A percentile compares a stretch with the other conserved stretches of the same genome.
These are phyloP conservation scores for Hippophae gyantsensis DNA, from an alignment of 306 rosid species.

Conservation along the genomic window DNA sequence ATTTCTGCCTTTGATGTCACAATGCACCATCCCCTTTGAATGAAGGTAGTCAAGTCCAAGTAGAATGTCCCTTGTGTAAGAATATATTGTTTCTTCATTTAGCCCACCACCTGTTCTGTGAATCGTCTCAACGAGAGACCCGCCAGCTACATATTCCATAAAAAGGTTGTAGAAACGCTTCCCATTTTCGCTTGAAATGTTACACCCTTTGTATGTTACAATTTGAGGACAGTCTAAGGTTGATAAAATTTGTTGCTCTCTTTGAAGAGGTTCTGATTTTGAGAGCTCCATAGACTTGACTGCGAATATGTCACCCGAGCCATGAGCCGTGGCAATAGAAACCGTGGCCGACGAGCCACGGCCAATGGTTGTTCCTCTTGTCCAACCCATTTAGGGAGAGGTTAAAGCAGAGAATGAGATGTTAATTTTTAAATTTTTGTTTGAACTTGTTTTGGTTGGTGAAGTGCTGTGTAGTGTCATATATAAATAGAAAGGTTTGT, in stretches of 20 bases:
- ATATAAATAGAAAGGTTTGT: not conserved
- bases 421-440: constrained; percentile 8
- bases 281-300: constrained; percentile 53
- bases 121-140: constrained; percentile 43
- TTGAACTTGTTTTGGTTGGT: not conserved
- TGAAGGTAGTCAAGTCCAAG: constrained; percentile 56
- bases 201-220: constrained; percentile 47
- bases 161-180: constrained; percentile 39
- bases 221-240: constrained; percentile 38
- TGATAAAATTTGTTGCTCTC: constrained; percentile 50
- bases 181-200: constrained; percentile 52
- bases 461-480: not conserved
- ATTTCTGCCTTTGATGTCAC: constrained; percentile 71
- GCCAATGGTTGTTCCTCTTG: constrained; percentile 54
- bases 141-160: constrained; percentile 65
- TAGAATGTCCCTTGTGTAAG: constrained; percentile 45
- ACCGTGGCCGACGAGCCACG: constrained; percentile 79
- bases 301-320: constrained; percentile 36
- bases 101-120: constrained; percentile 32
- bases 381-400: constrained; percentile 49
- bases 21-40: constrained; percentile 64
- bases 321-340: constrained; percentile 24
- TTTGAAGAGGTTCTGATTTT: constrained; percentile 37
- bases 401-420: constrained; percentile 1
- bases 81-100: constrained; percentile 27